Conservation (phyloP, 257 asterid species). For the Jacaranda mimosifolia region DNA sequence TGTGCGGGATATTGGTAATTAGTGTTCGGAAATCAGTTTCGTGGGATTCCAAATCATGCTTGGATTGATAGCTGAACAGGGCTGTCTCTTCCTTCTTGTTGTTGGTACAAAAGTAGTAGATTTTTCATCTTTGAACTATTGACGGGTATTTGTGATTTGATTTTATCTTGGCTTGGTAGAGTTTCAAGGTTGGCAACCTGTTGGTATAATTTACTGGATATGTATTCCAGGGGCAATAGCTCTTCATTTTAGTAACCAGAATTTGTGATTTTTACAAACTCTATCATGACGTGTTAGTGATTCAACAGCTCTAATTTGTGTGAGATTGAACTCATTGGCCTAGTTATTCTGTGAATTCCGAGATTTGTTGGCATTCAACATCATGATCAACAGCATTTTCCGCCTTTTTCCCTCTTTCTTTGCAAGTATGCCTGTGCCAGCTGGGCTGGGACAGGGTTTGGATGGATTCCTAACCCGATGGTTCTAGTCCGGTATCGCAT, state of each 20-base stretch:
- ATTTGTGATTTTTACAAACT: background rate
- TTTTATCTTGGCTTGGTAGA: conserved; percentile 4
- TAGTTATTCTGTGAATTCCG: conserved; percentile 14
- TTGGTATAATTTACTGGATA: background rate
- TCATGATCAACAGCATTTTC: background rate
- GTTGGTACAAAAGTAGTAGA: background rate
- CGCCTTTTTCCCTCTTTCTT: background rate
- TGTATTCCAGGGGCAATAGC: background rate
- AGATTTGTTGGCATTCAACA: background rate
- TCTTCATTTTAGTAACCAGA: background rate
- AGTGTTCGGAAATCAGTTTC: conserved; percentile 2
- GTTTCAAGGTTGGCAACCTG: background rate
- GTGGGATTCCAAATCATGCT: conserved; percentile 28
- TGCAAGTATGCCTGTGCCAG: no score
- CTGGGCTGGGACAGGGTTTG: no score
- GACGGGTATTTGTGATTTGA: conserved; percentile 12
- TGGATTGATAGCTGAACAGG: conserved; percentile 25
- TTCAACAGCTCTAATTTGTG: background rate
- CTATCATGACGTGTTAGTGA: background rate
- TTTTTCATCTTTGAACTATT: background rate
- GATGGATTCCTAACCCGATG: no score
- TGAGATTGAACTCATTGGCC: background rate
- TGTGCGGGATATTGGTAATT: conserved; percentile 6
- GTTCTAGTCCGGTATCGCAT: no score
- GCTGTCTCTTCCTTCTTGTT: conserved; percentile 13